A percentile compares a stretch with the other conserved stretches of the same genome.
Evolutionary conservation across 169 alveolate genomes (phyloP).

Genomic region (Plasmodium gonderi): DNA sequence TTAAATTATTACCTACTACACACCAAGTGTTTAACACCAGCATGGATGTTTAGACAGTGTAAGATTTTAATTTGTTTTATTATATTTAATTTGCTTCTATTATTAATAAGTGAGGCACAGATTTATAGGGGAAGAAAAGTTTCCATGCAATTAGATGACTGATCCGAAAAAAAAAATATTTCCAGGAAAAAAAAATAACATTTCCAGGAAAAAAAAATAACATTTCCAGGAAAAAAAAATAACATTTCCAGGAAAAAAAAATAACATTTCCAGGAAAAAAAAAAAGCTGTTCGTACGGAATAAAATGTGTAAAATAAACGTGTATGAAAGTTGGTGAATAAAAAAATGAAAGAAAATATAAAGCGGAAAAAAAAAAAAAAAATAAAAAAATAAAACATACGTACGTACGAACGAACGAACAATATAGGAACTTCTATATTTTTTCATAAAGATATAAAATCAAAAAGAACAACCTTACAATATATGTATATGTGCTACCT

Average conservation of each 20-base stretch:
- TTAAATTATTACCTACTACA: slow-evolving; percentile 71
- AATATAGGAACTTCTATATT: no score
- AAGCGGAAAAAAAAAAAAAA: not conserved
- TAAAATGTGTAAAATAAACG: not conserved
- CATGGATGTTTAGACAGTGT: slow-evolving; percentile 44
- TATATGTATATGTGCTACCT: no score
- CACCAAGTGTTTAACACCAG: slow-evolving; percentile 61
- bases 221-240: not conserved
- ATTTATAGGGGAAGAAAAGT: slow-evolving; percentile 46
- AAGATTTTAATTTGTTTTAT: slow-evolving; percentile 11
- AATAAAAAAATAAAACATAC: not conserved
- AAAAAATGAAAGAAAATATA: not conserved
- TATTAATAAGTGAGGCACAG: slow-evolving; percentile 74
- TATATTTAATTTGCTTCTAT: slow-evolving; percentile 21
- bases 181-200: not conserved
- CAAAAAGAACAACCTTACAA: no score
- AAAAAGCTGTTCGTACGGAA: not conserved
- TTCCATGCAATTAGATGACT: slow-evolving; percentile 33
- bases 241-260: not conserved
- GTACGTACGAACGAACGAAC: no score
- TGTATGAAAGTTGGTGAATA: not conserved
- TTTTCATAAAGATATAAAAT: no score
- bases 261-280: not conserved
- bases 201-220: not conserved
- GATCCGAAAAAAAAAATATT: not conserved